phyloP scores from a whole-genome alignment of 352 stramenopile species.

The Phytophthora hibernalis region DNA sequence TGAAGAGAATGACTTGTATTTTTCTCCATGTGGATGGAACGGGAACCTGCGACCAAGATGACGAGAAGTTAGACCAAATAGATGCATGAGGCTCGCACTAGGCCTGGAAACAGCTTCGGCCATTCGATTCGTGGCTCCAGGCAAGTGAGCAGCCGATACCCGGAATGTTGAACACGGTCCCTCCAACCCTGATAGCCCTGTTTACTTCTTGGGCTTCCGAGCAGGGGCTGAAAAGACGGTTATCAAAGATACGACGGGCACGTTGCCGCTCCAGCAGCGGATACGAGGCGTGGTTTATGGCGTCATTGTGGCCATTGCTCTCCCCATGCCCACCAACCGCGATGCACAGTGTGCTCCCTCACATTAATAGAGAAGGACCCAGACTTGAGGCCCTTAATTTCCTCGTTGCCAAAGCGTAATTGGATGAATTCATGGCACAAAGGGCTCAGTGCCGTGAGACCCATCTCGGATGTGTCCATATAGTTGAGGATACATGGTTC shows the following conservation, averaged over 20 bases:
- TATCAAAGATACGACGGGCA: too few species aligned
- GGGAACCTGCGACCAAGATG: constrained; percentile 6
- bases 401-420: constrained; percentile 7
- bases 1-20: constrained; percentile 25
- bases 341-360: constrained; percentile 36
- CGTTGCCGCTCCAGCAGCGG: too few species aligned
- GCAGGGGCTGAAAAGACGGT: constrained; percentile 6
- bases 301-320: too few species aligned
- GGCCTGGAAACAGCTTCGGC: constrained; percentile 32
- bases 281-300: too few species aligned
- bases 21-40: constrained; percentile 16
- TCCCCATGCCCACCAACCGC: constrained; percentile 32
- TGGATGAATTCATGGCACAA: constrained; percentile 6
- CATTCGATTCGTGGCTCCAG: constrained; percentile 31
- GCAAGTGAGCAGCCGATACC: constrained; percentile 17
- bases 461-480: not conserved
- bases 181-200: constrained; percentile 25
- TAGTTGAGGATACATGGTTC: not conserved
- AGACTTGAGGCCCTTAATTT: not conserved
- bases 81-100: constrained; percentile 18
- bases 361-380: constrained; percentile 42
- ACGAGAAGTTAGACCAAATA: constrained; percentile 27
- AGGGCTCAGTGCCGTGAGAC: constrained; percentile 9
- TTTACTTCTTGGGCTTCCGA: constrained; percentile 49
- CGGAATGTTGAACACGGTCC: constrained; percentile 27